A percentile compares a stretch with the other conserved stretches of the same genome.
Conservation (phyloP, 805 yeast genomes). For the Saccharomycopsis javanensis region DNA sequence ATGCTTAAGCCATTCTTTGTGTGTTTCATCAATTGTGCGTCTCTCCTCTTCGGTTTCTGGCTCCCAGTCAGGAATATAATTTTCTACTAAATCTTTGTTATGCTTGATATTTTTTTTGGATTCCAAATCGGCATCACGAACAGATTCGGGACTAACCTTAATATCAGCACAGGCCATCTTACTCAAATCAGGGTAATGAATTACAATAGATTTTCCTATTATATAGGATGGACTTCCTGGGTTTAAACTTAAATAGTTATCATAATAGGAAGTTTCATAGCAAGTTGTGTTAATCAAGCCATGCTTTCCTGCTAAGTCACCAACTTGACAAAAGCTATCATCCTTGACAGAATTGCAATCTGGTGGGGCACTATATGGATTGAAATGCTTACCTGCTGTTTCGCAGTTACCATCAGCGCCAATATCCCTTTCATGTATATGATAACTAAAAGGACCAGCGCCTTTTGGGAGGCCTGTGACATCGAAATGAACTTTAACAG, state of each 20-base stretch:
- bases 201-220: constrained; percentile 45
- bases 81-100: constrained; percentile 13
- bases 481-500: constrained; percentile 59
- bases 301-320: constrained; percentile 72
- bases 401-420: constrained; percentile 43
- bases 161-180: constrained; percentile 58
- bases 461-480: constrained; percentile 56
- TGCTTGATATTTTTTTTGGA: constrained; percentile 17
- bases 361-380: constrained; percentile 49
- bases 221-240: constrained; percentile 44
- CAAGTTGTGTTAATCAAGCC: constrained; percentile 64
- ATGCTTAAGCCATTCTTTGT: constrained; percentile 10
- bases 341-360: constrained; percentile 42
- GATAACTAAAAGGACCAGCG: constrained; percentile 63
- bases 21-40: constrained; percentile 13
- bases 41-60: constrained; percentile 22
- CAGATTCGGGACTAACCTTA: constrained; percentile 24
- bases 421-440: constrained; percentile 52
- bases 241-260: constrained; percentile 56
- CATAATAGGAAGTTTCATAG: constrained; percentile 51
- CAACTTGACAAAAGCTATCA: constrained; percentile 55
- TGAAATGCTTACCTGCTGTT: constrained; percentile 48
- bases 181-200: constrained; percentile 47
- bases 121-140: constrained; percentile 20
- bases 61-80: constrained; percentile 8